Percentiles rank a stretch among this genome's conserved stretches.
Evolutionary conservation across 2,329 filamentous ascomycete species (phyloP).

Genomic region (Xylaria sp.): DNA sequence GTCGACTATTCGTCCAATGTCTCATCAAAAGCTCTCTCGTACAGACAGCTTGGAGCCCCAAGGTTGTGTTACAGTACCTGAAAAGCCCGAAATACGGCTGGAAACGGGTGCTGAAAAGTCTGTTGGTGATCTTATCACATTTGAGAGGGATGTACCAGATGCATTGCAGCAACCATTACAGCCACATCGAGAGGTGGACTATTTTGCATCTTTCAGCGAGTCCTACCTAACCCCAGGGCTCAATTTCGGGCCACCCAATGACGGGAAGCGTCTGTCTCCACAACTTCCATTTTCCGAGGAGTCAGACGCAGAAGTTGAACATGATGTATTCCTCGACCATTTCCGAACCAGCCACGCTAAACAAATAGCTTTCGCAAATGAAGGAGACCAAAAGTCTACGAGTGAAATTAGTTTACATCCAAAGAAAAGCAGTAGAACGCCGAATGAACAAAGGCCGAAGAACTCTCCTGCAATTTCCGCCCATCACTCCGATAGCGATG

Average conservation of each 20-base stretch:
- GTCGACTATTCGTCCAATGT: slow-evolving; percentile 45
- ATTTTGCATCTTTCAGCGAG: slow-evolving; percentile 49
- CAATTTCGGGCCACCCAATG: slow-evolving; percentile 44
- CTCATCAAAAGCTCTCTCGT: slow-evolving; percentile 22
- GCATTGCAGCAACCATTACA: slow-evolving; percentile 35
- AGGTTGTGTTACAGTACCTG: slow-evolving; percentile 20
- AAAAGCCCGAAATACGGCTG: slow-evolving; percentile 20
- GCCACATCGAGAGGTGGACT: slow-evolving; percentile 45
- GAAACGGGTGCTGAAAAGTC: slow-evolving; percentile 22
- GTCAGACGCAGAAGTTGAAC: slow-evolving; percentile 39
- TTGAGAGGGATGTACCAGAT: slow-evolving; percentile 33
- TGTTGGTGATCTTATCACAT: slow-evolving; percentile 36
- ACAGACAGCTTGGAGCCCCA: not conserved
- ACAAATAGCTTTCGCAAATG: slow-evolving; percentile 4
- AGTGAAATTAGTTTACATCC: slow-evolving; percentile 1
- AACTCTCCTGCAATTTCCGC: slow-evolving; percentile 44
- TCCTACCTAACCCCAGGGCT: slow-evolving; percentile 47
- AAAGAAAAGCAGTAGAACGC: slow-evolving; percentile 27
- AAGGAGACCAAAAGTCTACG: slow-evolving; percentile 17
- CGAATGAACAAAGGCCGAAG: slow-evolving; percentile 39
- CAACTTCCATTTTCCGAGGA: slow-evolving; percentile 42
- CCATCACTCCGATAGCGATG: slow-evolving; percentile 48
- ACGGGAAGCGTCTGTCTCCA: slow-evolving; percentile 39
- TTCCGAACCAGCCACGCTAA: slow-evolving; percentile 9
- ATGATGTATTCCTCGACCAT: slow-evolving; percentile 26